These are phyloP conservation scores for Lactarius evosmus DNA, from an alignment of 768 basidiomycete species.

Conservation along the genomic window DNA sequence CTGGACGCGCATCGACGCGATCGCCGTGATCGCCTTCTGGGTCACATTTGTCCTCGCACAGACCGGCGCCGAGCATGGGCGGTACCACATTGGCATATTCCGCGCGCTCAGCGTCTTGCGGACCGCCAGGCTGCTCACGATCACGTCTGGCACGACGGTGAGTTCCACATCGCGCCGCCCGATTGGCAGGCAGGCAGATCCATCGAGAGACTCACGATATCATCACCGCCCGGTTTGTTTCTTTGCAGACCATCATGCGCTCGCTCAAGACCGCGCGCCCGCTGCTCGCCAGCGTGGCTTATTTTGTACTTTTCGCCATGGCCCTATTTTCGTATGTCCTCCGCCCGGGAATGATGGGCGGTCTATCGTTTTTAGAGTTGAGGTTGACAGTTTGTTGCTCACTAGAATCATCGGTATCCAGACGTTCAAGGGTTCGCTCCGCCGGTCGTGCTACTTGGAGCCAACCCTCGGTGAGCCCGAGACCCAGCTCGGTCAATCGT, in stretches of 20 bases:
- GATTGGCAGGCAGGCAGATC: neutral
- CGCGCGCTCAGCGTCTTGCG: slow-evolving; percentile 85
- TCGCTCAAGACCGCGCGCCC: slow-evolving; percentile 89
- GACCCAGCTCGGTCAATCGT: slow-evolving; percentile 53
- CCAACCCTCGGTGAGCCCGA: slow-evolving; percentile 53
- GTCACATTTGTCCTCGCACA: slow-evolving; percentile 69
- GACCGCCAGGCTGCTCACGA: slow-evolving; percentile 74
- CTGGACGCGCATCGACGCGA: slow-evolving; percentile 86
- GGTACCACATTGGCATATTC: slow-evolving; percentile 79
- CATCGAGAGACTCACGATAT: neutral
- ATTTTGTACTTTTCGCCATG: slow-evolving; percentile 90
- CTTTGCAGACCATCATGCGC: slow-evolving; percentile 73
- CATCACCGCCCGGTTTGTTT: neutral
- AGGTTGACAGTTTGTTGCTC: slow-evolving; percentile 1
- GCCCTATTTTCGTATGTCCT: slow-evolving; percentile 74
- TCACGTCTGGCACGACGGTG: slow-evolving; percentile 90
- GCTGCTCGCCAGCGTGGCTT: slow-evolving; percentile 83
- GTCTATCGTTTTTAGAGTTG: neutral
- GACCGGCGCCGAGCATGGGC: slow-evolving; percentile 62
- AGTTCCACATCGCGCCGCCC: slow-evolving; percentile 31
- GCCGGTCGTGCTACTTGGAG: slow-evolving; percentile 57
- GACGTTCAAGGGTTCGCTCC: slow-evolving; percentile 82
- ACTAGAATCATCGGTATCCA: slow-evolving; percentile 88
- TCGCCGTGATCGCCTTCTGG: slow-evolving; percentile 89
- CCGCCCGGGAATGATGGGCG: neutral